Percentiles rank a stretch among this genome's conserved stretches.
These are phyloP conservation scores for Polyporus arcularius DNA, from an alignment of 768 basidiomycete genomes.

Conservation along the genomic window DNA sequence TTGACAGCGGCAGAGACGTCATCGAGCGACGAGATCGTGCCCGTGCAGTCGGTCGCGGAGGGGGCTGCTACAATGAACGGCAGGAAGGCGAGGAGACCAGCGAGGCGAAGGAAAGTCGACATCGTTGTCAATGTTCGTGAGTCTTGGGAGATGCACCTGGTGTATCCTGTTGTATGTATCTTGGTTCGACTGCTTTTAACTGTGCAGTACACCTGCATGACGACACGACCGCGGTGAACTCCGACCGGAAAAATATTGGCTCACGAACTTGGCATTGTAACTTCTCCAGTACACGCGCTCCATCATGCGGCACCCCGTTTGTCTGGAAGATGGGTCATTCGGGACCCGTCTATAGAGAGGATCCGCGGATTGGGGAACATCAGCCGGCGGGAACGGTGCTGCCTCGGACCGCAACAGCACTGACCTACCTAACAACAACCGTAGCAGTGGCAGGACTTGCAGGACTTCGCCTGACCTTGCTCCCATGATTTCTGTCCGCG, in stretches of 20 bases:
- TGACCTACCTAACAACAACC: too few relatives aligned
- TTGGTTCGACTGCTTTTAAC: background rate
- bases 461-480: too few relatives aligned
- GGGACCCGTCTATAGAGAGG: background rate
- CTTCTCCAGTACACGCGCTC: background rate
- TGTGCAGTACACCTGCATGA: background rate
- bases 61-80: constrained; percentile 8
- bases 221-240: background rate
- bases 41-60: constrained; percentile 38
- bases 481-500: too few relatives aligned
- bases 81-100: constrained; percentile 13
- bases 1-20: constrained; percentile 53
- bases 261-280: background rate
- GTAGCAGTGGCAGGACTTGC: too few relatives aligned
- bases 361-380: too few relatives aligned
- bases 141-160: background rate
- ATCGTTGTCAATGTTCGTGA: background rate
- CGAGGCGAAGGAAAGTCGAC: constrained; percentile 10
- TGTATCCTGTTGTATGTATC: background rate
- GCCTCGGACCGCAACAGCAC: too few relatives aligned
- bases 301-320: background rate
- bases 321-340: background rate
- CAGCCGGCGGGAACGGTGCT: too few relatives aligned
- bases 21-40: constrained; percentile 51
- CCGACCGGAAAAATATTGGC: background rate